These are phyloP conservation scores for Myriosclerotinia curreyana DNA, from an alignment of 2,329 filamentous ascomycete species.

Conservation along the genomic window DNA sequence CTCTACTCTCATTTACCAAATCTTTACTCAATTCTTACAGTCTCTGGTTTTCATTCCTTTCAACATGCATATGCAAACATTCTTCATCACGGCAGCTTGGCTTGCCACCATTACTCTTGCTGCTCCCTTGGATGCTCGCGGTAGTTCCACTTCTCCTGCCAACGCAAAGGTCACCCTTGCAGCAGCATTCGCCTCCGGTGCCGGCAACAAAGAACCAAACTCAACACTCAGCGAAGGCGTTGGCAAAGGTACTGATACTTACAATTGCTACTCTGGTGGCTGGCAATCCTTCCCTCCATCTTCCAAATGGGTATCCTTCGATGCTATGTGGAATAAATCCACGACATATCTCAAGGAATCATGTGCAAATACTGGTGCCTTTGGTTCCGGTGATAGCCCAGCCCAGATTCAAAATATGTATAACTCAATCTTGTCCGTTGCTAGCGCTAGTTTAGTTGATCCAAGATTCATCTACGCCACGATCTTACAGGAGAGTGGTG, in stretches of 20 bases:
- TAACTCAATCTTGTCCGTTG: conserved; percentile 32
- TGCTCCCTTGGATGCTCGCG: conserved; percentile 5
- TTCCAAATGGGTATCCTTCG: conserved; percentile 34
- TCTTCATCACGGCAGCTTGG: not conserved
- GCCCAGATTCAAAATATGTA: conserved; percentile 30
- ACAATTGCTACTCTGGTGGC: conserved; percentile 38
- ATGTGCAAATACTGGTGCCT: conserved; percentile 30
- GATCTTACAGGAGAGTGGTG: conserved; percentile 38
- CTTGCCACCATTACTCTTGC: not conserved
- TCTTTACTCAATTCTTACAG: not conserved
- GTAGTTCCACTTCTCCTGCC: not conserved
- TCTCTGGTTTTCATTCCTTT: not conserved
- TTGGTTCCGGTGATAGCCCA: conserved; percentile 25
- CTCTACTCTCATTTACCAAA: not conserved
- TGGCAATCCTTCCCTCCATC: conserved; percentile 32
- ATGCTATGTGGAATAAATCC: conserved; percentile 35
- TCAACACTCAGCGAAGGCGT: conserved; percentile 25
- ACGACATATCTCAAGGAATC: conserved; percentile 23
- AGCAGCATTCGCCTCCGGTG: conserved; percentile 24
- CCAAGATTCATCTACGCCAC: conserved; percentile 39
- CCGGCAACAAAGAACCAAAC: conserved; percentile 27
- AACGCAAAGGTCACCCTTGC: conserved; percentile 25
- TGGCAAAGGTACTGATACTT: conserved; percentile 31
- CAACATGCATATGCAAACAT: conserved; percentile 18
- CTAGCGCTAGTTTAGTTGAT: conserved; percentile 33